A percentile compares a stretch with the other conserved stretches of the same genome.
These are phyloP conservation scores for Oryza meyeriana DNA, from an alignment of 176 grass and related monocot species.

Conservation along the genomic window DNA sequence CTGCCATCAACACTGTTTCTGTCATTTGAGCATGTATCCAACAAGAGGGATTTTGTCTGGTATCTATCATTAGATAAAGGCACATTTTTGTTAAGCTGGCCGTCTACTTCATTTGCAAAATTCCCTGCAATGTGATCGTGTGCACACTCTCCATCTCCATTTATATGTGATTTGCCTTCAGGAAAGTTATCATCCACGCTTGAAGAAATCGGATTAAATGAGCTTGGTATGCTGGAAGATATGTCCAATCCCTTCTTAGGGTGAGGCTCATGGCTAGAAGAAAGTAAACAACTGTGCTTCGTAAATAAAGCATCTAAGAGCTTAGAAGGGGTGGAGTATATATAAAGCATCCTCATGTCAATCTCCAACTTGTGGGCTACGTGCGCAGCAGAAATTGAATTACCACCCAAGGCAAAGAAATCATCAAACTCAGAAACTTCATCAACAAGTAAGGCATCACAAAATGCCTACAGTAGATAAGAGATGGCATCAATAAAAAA, in stretches of 20 bases:
- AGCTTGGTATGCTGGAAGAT: neutral
- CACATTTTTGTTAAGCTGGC: slow-evolving; percentile 13
- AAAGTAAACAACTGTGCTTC: neutral
- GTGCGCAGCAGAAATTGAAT: slow-evolving; percentile 86
- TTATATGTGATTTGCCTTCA: neutral
- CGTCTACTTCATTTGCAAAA: slow-evolving; percentile 13
- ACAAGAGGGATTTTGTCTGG: neutral
- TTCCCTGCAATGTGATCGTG: slow-evolving; percentile 22
- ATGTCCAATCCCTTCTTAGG: slow-evolving; percentile 33
- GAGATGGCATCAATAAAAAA: slow-evolving; percentile 16
- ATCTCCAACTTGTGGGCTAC: slow-evolving; percentile 71
- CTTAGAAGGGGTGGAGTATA: slow-evolving; percentile 56
- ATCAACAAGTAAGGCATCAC: slow-evolving; percentile 54
- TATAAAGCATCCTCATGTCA: slow-evolving; percentile 84
- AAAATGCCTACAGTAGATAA: slow-evolving; percentile 58
- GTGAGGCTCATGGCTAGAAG: slow-evolving; percentile 20
- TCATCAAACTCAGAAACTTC: slow-evolving; percentile 82
- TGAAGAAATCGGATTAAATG: neutral
- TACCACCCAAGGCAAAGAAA: slow-evolving; percentile 80
- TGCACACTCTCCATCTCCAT: slow-evolving; percentile 18
- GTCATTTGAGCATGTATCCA: slow-evolving; percentile 24
- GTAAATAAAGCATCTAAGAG: slow-evolving; percentile 60
- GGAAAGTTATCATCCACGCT: slow-evolving; percentile 2
- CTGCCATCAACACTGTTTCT: slow-evolving; percentile 24
- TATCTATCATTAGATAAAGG: slow-evolving; percentile 6